Evolutionary conservation across 768 basidiomycete genomes (phyloP).

Genomic region (Podaxis sp.): DNA sequence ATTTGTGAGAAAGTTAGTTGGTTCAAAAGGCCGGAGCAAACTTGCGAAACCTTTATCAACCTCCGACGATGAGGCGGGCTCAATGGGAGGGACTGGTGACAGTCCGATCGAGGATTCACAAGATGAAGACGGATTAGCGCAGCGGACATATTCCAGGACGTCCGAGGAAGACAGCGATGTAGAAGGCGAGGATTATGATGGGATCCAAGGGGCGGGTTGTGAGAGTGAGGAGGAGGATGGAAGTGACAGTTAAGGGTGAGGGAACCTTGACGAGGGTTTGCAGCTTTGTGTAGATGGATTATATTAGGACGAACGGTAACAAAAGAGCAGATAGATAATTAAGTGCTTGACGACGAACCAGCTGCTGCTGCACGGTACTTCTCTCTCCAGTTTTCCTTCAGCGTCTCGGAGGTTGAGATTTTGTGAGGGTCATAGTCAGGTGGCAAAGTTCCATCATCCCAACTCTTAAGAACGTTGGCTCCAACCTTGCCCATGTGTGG

Average conservation of each 20-base stretch:
- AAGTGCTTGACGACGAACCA: conserved; percentile 10
- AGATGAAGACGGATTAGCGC: conserved; percentile 11
- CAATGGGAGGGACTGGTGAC: conserved; percentile 14
- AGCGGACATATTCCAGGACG: neutral
- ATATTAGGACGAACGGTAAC: neutral
- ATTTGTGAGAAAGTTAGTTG: conserved; percentile 45
- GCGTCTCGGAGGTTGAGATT: conserved; percentile 37
- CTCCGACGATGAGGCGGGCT: conserved; percentile 17
- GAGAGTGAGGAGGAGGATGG: conserved; percentile 12
- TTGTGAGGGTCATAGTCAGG: conserved; percentile 41
- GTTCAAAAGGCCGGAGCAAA: neutral
- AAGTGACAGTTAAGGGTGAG: neutral
- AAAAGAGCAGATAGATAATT: conserved; percentile 2
- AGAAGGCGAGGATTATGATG: neutral
- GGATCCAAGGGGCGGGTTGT: conserved; percentile 8
- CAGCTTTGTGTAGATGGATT: neutral
- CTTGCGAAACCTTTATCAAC: neutral
- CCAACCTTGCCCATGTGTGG: conserved; percentile 75
- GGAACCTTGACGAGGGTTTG: neutral
- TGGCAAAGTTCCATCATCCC: conserved; percentile 77
- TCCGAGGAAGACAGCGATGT: neutral
- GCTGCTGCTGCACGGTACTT: conserved; percentile 15
- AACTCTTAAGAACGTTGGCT: conserved; percentile 75
- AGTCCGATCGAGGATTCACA: conserved; percentile 13
- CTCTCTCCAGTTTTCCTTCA: conserved; percentile 31